Evolutionary conservation across 495 filamentous ascomycete species (phyloP).

Genomic region (Penicillium soppii): DNA sequence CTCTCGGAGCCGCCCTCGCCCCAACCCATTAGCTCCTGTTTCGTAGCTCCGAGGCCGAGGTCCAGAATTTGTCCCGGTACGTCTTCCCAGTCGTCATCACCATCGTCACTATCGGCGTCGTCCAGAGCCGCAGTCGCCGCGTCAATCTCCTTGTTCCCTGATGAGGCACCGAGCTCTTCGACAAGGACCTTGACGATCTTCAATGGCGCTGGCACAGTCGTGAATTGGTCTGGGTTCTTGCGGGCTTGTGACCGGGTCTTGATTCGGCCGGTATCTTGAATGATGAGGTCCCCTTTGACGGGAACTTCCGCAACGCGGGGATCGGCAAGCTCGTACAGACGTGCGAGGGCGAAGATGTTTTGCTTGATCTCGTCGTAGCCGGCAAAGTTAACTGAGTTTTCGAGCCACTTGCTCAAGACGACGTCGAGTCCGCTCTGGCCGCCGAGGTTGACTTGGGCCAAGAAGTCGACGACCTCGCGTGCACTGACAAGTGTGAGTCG

Average conservation of each 20-base stretch:
- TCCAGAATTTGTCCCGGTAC: constrained; percentile 67
- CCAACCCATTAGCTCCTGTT: constrained; percentile 77
- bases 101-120: constrained; percentile 57
- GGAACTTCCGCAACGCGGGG: constrained; percentile 72
- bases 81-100: constrained; percentile 89
- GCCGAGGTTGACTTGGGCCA: constrained; percentile 76
- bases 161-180: constrained; percentile 70
- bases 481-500: constrained; percentile 80
- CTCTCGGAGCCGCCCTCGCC: constrained; percentile 57
- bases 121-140: constrained; percentile 54
- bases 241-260: constrained; percentile 89
- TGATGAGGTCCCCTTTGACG: constrained; percentile 89
- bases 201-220: constrained; percentile 79
- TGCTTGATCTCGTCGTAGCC: constrained; percentile 96
- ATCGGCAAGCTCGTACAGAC: constrained; percentile 84
- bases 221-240: constrained; percentile 82
- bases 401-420: constrained; percentile 91
- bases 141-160: constrained; percentile 56
- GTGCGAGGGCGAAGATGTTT: constrained; percentile 90
- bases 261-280: constrained; percentile 77
- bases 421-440: constrained; percentile 74
- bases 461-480: constrained; percentile 87
- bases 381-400: constrained; percentile 92
- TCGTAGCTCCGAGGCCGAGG: constrained; percentile 62
- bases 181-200: constrained; percentile 97